A percentile compares a stretch with the other conserved stretches of the same genome.
These are phyloP conservation scores for Coniosporium tulheliwenetii DNA, from an alignment of 2,329 filamentous ascomycete species.

Conservation along the genomic window DNA sequence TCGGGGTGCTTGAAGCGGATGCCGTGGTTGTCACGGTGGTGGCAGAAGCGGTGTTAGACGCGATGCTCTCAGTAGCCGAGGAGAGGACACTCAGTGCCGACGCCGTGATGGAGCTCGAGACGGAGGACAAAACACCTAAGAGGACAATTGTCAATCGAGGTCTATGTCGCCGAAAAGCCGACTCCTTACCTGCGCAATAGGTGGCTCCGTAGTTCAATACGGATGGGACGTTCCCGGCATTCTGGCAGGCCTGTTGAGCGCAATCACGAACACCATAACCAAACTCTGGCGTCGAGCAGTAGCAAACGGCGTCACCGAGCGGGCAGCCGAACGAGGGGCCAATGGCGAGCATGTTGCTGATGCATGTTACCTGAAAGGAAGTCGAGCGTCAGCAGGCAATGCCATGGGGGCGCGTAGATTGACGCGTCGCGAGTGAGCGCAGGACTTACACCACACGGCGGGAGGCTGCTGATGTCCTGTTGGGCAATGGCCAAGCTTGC, in stretches of 20 bases:
- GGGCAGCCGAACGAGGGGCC: conserved; percentile 15
- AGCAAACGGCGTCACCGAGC: conserved; percentile 15
- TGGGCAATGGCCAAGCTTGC: conserved; percentile 15
- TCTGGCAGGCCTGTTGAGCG: conserved; percentile 16
- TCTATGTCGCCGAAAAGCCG: no score
- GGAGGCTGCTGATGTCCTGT: conserved; percentile 13
- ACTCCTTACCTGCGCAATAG: conserved; percentile 14
- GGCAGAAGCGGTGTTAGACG: conserved; percentile 1
- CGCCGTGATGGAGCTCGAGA: not conserved
- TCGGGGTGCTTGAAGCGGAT: conserved; percentile 4
- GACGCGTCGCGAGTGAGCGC: not conserved
- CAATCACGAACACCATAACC: conserved; percentile 23
- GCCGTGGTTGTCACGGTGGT: conserved; percentile 2
- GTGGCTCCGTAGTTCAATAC: conserved; percentile 17
- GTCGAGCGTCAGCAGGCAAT: not conserved
- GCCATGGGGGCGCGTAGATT: conserved; percentile 2
- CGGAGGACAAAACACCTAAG: not conserved
- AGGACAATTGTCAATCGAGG: conserved; percentile 1
- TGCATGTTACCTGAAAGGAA: conserved; percentile 14
- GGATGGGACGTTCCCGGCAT: conserved; percentile 8
- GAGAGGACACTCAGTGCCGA: not conserved
- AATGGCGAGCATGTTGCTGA: conserved; percentile 18
- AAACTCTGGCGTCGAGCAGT: conserved; percentile 18
- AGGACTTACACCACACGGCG: conserved; percentile 18
- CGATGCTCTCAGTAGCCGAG: not conserved